Conservation (phyloP, 805 yeast genomes). For the Candida koratica region DNA sequence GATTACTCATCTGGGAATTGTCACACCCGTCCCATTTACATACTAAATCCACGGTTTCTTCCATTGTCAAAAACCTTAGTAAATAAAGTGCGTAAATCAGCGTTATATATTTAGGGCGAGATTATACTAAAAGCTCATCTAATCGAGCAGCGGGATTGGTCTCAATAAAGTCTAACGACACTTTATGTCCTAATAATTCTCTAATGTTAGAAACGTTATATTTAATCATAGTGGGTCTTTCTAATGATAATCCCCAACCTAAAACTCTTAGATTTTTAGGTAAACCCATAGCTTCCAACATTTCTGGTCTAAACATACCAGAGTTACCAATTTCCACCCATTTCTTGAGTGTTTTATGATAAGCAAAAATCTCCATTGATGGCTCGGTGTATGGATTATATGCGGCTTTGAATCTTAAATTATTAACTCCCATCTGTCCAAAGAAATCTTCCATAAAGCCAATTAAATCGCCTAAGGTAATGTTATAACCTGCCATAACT, state of each 20-base stretch:
- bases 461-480: constrained; percentile 92
- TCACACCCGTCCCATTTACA: constrained; percentile 36
- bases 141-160: constrained; percentile 96
- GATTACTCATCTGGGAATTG: constrained; percentile 15
- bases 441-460: constrained; percentile 98
- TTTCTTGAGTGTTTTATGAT: constrained; percentile 88
- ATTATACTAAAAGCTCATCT: constrained; percentile 49
- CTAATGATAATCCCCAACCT: constrained; percentile 96
- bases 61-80: neutral
- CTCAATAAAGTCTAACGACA: constrained; percentile 88
- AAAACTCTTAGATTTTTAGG: constrained; percentile 90
- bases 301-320: constrained; percentile 99
- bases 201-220: constrained; percentile 94
- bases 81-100: neutral
- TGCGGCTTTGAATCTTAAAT: constrained; percentile 96
- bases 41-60: constrained; percentile 8
- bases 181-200: constrained; percentile 96
- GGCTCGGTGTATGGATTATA: constrained; percentile 99
- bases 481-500: constrained; percentile 92
- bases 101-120: neutral
- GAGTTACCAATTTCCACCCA: constrained; percentile 99
- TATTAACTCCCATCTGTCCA: constrained; percentile 93
- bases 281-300: constrained; percentile 97
- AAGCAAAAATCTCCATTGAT: constrained; percentile 93
- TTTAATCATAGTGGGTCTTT: constrained; percentile 99